Evolutionary conservation across 192 early-diverging fungal genomes (phyloP).

Genomic region (Backusella luteola): DNA sequence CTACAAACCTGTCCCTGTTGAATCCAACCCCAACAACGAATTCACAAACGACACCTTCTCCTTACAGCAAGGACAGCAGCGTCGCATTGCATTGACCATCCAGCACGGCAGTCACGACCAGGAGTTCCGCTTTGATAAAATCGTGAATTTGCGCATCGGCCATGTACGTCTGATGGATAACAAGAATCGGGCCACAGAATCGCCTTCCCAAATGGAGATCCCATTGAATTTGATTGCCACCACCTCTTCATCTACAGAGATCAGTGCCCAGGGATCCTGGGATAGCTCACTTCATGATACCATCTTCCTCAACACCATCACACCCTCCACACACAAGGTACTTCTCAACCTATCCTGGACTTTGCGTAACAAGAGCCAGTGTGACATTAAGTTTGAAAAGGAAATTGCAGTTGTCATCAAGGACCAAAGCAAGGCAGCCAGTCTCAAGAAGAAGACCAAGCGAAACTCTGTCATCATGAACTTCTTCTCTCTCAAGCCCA

Average conservation of each 20-base stretch:
- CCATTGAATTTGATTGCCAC: constrained; percentile 43
- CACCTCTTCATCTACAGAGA: constrained; percentile 46
- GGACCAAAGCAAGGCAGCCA: constrained; percentile 27
- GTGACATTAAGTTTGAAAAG: constrained; percentile 53
- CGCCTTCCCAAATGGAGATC: constrained; percentile 45
- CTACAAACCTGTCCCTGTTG: constrained; percentile 57
- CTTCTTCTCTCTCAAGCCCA: constrained; percentile 7
- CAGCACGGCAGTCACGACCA: constrained; percentile 57
- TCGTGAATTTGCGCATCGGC: constrained; percentile 44
- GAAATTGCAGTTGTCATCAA: constrained; percentile 60
- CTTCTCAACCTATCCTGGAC: constrained; percentile 52
- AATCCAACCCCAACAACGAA: constrained; percentile 41
- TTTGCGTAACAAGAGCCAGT: constrained; percentile 53
- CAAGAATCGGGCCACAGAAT: constrained; percentile 56
- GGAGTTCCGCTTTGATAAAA: constrained; percentile 41
- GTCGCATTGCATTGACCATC: constrained; percentile 61
- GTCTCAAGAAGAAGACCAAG: constrained; percentile 8
- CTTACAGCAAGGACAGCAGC: constrained; percentile 74
- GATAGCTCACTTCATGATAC: constrained; percentile 75
- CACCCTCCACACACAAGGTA: constrained; percentile 55
- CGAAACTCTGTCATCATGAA: constrained; percentile 10
- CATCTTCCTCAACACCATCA: constrained; percentile 61
- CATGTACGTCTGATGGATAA: constrained; percentile 51
- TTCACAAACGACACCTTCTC: constrained; percentile 47
- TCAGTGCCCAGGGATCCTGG: constrained; percentile 56